Evolutionary conservation across 2,329 filamentous ascomycete species (phyloP), one percentile per base, ranked within the genome.

Genomic region (Stachybotrys chlorohalonatus): DNA sequence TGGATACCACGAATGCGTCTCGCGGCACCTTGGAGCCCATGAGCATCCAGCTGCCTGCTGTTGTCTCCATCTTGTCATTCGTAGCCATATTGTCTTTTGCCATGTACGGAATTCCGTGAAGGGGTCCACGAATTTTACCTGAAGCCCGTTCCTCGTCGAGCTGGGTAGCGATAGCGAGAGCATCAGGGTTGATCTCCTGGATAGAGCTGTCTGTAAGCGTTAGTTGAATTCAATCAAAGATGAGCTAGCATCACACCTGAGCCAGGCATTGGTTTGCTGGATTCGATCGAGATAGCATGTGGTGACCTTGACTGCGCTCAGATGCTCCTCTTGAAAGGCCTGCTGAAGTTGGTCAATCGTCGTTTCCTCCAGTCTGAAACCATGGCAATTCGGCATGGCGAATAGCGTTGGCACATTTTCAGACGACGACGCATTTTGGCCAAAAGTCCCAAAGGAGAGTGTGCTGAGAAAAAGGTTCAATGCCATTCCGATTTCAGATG

Each of bases 31-130:
- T 71, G 49, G 76, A 83, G 1, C 86, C 87, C 1, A 87, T 67
- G 0, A 91, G 75, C 16, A 83, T 83, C 78, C 75, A 85, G 62
- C 78, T 83, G 1, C 88, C 88, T 1, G 87, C 86, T 0, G 87
- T 90, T 0, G 87, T 91, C 64, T 90, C 79, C 78, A 91, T 81
- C 52, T 78, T 78, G 65, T 90, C 87, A 58, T 82, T 83, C 8
- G 80, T 83, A 30, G 77, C 84, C 54, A 89, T 86, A 64, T 86
- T 87, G 64, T 91, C 87, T 68, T 90, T 90, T 56, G 89, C 79
- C 6, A 86, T 72, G 65, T 87, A 87, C 0, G 87, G 86, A 49
- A 90, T 87, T 2, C 86, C 86, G 64, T 90, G 86, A 1, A 90
- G 73, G 1, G 81, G 81, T n/a, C 39, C 39, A n/a, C 39, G 39